A percentile compares a stretch with the other conserved stretches of the same genome.
Conservation (phyloP, 306 rosid genomes). For the Abrus pulchellus region DNA sequence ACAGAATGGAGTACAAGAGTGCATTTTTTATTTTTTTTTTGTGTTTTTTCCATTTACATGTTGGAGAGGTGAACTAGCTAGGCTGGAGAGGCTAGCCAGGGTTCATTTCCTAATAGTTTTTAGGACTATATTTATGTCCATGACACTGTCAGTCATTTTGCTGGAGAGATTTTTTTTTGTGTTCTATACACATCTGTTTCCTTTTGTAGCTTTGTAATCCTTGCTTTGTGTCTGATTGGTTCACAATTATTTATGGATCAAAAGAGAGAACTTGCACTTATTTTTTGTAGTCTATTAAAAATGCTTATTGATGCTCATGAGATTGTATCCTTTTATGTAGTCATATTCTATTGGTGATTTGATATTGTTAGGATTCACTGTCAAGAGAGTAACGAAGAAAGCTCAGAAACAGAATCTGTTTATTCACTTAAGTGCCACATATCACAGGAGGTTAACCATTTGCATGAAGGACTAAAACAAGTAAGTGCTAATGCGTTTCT, state of each 20-base stretch:
- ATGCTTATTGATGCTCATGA: conserved; percentile 18
- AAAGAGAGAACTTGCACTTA: conserved; percentile 8
- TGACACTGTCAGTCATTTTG: conserved; percentile 6
- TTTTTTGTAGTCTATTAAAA: conserved; percentile 18
- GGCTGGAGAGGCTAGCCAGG: neutral
- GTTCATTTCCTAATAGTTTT: conserved; percentile 4
- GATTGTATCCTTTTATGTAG: conserved; percentile 33
- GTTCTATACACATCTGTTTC: neutral
- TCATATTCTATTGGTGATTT: conserved; percentile 46
- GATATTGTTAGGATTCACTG: conserved; percentile 79
- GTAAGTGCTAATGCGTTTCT: conserved; percentile 60
- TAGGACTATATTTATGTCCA: conserved; percentile 15
- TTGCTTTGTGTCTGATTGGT: conserved; percentile 36
- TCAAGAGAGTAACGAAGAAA: conserved; percentile 96
- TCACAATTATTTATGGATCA: conserved; percentile 30
- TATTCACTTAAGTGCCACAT: conserved; percentile 98
- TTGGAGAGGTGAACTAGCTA: neutral
- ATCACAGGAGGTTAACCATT: conserved; percentile 98
- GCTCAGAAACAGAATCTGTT: conserved; percentile 95
- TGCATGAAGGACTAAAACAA: conserved; percentile 96
- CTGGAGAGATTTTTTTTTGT: neutral
- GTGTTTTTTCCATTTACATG: neutral
- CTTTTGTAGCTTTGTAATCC: conserved; percentile 12
- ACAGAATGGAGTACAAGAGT: neutral
- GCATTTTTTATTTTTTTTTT: too few relatives aligned